Percentiles rank a stretch among this genome's conserved stretches.
Evolutionary conservation across 2,329 filamentous ascomycete species (phyloP).

Genomic region (Epicoccum sorghinum): DNA sequence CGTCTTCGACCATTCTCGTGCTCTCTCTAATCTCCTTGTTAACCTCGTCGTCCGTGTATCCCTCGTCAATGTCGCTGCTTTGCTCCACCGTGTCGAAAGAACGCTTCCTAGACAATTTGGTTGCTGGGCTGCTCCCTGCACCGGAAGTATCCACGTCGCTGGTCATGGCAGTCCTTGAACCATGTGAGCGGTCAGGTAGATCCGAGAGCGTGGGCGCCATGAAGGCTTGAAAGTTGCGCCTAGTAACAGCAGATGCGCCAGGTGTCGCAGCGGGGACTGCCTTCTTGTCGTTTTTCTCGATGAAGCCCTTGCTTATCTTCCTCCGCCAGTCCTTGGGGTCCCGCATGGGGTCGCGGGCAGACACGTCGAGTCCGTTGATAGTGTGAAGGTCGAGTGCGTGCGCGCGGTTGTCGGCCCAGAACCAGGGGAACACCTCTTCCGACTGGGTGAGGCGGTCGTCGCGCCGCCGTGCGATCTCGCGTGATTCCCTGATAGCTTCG

Average conservation of each 20-base stretch:
- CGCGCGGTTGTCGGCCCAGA: constrained; percentile 62
- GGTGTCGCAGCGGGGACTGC: not conserved
- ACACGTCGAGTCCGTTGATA: constrained; percentile 60
- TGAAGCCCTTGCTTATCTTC: constrained; percentile 51
- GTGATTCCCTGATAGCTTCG: constrained; percentile 52
- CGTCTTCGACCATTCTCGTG: constrained; percentile 16
- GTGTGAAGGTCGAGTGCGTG: constrained; percentile 62
- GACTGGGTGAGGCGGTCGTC: constrained; percentile 55
- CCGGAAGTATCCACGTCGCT: not conserved
- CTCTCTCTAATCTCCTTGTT: constrained; percentile 21
- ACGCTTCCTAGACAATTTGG: constrained; percentile 18
- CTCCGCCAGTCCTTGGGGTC: constrained; percentile 56
- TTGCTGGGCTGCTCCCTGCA: not conserved
- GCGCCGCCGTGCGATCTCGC: constrained; percentile 38
- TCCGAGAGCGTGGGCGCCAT: constrained; percentile 24
- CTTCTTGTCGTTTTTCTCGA: constrained; percentile 32
- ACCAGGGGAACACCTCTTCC: constrained; percentile 50
- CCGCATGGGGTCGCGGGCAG: constrained; percentile 53
- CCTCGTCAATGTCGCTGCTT: constrained; percentile 23
- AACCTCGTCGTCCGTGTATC: constrained; percentile 18
- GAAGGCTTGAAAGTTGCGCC: constrained; percentile 20
- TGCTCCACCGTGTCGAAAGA: constrained; percentile 12
- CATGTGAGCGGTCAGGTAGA: constrained; percentile 7
- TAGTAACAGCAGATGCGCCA: not conserved
- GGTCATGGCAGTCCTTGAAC: not conserved